Evolutionary conservation across 768 basidiomycete species (phyloP), one percentile per base, ranked within the genome.

Genomic region (Suillus occidentalis): DNA sequence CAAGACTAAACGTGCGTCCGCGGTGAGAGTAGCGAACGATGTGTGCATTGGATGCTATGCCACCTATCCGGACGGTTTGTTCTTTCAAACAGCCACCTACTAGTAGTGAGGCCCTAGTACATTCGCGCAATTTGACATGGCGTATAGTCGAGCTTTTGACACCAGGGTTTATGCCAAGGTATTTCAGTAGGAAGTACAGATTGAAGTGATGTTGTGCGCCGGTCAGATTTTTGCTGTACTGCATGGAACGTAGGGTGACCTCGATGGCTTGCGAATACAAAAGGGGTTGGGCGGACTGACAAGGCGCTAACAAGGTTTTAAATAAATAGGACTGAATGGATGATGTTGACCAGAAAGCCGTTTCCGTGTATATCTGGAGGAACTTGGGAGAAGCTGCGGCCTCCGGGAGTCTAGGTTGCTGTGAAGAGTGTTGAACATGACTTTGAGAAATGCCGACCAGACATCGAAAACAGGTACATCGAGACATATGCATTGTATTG

Each of bases 1-100:
- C 89, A 1, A 89, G 72, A 66, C 88, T 89, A 75, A 90, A 90
- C 0, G 89, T 90, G 66, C 84, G 60, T 89, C 83, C 14, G 82
- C 87, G 14, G 73, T 76, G 28, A 89, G 69, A 2, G 49, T 75
- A 39, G 74, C 31, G 31, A 31, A 31, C 31, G 31, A 31, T 31
- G 31, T 31, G 4, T 13, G 34, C 34, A 36, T 36, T 36, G 8
- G 34, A 36, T 36, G 8, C 34, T 36, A 36, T 36, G 34, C 34
- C 34, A 36, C 34, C 34, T 36, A 8, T 36, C 34, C 34, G 8
- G 7, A 36, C 34, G 34, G 34, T 36, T 36, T 36, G 34, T 36
- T 7, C 34, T 36, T 36, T 31, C 31, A 4, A 31, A 2, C 34
- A 8, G 8, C 34, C 34, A 36, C 34, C 34, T 36, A 36, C 34